Percentiles rank a stretch among this genome's conserved stretches.
These are phyloP conservation scores for Prunus mume DNA, from an alignment of 306 rosid genomes.

Conservation along the genomic window DNA sequence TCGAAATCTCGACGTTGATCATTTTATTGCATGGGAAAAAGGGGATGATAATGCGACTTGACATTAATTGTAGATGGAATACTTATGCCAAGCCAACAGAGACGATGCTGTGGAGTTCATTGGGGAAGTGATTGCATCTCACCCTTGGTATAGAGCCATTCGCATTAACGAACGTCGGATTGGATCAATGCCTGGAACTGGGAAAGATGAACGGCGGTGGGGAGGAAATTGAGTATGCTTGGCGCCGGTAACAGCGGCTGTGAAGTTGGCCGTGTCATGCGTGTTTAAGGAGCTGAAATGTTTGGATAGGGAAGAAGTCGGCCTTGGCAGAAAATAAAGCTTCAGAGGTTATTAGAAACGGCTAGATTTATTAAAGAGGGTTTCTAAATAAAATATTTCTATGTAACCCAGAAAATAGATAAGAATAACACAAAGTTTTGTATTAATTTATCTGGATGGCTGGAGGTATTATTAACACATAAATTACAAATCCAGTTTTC, in stretches of 20 bases:
- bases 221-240: neutral
- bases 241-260: neutral
- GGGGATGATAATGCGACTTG: constrained; percentile 11
- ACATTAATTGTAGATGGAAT: neutral
- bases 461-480: constrained; percentile 5
- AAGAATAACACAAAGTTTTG: neutral
- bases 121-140: neutral
- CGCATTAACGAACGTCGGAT: neutral
- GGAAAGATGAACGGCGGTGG: neutral
- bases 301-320: neutral
- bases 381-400: neutral
- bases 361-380: constrained; percentile 4
- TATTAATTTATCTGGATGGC: neutral
- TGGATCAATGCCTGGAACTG: constrained; percentile 1
- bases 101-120: neutral
- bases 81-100: neutral
- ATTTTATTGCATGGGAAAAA: neutral
- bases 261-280: constrained; percentile 1
- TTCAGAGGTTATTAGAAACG: constrained; percentile 12
- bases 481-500: constrained; percentile 1
- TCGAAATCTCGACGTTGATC: neutral
- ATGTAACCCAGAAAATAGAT: neutral
- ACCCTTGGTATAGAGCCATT: neutral
- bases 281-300: constrained; percentile 5
- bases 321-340: neutral